Base-by-base conservation (phyloP, 306 rosid genomes). In the Biancaea sappan region DNA sequence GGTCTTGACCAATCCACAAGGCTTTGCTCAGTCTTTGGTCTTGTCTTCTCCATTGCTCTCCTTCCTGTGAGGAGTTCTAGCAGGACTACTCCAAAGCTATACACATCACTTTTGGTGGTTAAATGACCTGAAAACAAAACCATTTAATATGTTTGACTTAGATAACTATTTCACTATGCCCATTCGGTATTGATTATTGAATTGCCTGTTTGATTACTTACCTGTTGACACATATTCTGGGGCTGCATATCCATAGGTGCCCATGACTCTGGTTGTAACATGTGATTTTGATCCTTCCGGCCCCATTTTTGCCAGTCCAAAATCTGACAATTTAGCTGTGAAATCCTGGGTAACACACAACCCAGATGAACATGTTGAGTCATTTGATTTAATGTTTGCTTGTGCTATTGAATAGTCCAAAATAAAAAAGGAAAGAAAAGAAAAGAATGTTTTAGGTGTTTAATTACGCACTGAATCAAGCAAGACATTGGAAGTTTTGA, bases 231-330 rank as follows among this genome's bases (percentile, higher is more conserved):
- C 85, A 47, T 94, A 94, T 80, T 94, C 97, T 0, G 99, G 99
- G 32, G 99, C 99, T 14, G 97, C 99, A 76, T 94, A 90, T 52
- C 99, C 97, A 58, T 85, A 87, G n/a, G 97, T 94, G 4, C 99
- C 99, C 97, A 94, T 88, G 5, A 94, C 99, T 83, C 97, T 84
- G 25, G 99, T 92, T 22, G 99, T 80, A 46, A 94, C 99, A 46
- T 92, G 99, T 1, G 99, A 80, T 29, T 94, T 87, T 52, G 99
- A 92, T 58, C 99, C 99, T 72, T 92, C 96, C 14, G 97, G 99
- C 31, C 99, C 97, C 97, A 94, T 88, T 81, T 86, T 92, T 46
- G 99, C 99, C 19, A 94, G 91, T 77, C 99, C 99, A 67, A 94
- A 94, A 83, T 94, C 99, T 1, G 99, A 94, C 61, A 94, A 77